Percentiles rank a stretch among this genome's conserved stretches.
Evolutionary conservation across 371 early-diverging fungal genomes (phyloP).

Genomic region (Synchytrium microbalum): DNA sequence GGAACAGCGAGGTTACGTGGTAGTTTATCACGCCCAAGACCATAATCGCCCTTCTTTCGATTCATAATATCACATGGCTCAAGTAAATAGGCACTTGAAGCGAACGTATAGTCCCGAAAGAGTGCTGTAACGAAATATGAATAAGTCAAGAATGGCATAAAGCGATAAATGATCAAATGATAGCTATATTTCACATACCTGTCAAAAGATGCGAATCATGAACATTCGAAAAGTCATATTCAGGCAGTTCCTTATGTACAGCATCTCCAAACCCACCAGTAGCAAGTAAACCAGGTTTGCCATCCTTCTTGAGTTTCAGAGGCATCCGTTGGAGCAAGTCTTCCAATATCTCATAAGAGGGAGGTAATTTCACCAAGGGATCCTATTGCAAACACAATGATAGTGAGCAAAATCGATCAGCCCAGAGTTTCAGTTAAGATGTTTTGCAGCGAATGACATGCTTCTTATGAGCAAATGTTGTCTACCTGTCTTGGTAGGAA

Average conservation of each 20-base stretch:
- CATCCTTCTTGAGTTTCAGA: conserved; percentile 55
- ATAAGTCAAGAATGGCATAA: too few relatives aligned
- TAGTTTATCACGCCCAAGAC: too few relatives aligned
- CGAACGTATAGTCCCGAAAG: too few relatives aligned
- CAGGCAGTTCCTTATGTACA: conserved; percentile 59
- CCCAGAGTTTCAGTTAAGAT: not conserved
- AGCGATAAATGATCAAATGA: too few relatives aligned
- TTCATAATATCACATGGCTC: too few relatives aligned
- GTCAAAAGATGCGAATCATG: conserved; percentile 61
- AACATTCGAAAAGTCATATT: conserved; percentile 61
- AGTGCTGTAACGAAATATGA: too few relatives aligned
- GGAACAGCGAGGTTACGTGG: too few relatives aligned
- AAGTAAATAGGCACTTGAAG: too few relatives aligned
- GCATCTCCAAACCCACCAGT: conserved; percentile 73
- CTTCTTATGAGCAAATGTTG: too few relatives aligned
- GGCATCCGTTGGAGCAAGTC: conserved; percentile 71
- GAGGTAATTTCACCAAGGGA: conserved; percentile 56
- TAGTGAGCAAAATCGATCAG: conserved; percentile 1
- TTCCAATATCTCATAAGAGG: conserved; percentile 58
- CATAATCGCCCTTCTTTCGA: too few relatives aligned
- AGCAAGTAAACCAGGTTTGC: conserved; percentile 63
- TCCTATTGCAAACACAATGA: conserved; percentile 34
- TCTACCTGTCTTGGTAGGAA: too few relatives aligned
- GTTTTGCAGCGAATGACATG: too few relatives aligned
- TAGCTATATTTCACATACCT: conserved; percentile 42